Conservation (phyloP, 2,329 filamentous ascomycete species). For the Beauveria caledonica region DNA sequence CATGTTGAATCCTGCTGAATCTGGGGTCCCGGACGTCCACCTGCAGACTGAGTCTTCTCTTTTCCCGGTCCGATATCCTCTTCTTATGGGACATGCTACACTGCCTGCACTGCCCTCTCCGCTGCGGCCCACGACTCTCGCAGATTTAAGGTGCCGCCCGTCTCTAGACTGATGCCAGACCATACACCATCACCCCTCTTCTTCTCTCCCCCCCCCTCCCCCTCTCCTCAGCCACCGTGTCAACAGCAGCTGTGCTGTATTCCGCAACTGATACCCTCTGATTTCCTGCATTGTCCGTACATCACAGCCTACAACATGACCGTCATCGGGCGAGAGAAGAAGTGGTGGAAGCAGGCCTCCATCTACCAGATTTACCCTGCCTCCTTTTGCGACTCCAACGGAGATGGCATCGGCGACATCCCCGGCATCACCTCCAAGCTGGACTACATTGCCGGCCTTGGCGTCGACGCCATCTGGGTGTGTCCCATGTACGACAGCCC, state of each 20-base stretch:
- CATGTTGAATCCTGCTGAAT: background rate
- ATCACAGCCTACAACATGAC: conserved; percentile 17
- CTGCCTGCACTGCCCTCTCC: background rate
- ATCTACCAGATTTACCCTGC: conserved; percentile 54
- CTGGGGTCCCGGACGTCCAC: background rate
- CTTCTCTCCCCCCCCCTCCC: background rate
- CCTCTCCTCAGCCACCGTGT: background rate
- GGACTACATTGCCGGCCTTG: conserved; percentile 52
- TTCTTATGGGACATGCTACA: background rate
- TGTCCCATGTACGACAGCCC: conserved; percentile 59
- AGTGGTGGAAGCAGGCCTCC: conserved; percentile 50
- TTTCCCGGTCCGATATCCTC: background rate
- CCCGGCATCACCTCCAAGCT: conserved; percentile 55
- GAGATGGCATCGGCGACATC: conserved; percentile 53
- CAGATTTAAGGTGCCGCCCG: background rate
- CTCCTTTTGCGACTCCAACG: conserved; percentile 48
- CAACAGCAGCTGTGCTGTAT: too few relatives aligned
- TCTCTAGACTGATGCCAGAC: background rate
- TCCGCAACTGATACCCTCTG: background rate
- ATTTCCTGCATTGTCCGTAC: background rate
- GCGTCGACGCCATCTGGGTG: conserved; percentile 58
- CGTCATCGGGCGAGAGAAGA: conserved; percentile 15
- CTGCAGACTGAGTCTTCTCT: background rate
- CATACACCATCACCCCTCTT: background rate
- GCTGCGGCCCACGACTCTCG: background rate